Conservation (phyloP, 768 basidiomycete genomes). For the Lactifluus hygrophoroides region DNA sequence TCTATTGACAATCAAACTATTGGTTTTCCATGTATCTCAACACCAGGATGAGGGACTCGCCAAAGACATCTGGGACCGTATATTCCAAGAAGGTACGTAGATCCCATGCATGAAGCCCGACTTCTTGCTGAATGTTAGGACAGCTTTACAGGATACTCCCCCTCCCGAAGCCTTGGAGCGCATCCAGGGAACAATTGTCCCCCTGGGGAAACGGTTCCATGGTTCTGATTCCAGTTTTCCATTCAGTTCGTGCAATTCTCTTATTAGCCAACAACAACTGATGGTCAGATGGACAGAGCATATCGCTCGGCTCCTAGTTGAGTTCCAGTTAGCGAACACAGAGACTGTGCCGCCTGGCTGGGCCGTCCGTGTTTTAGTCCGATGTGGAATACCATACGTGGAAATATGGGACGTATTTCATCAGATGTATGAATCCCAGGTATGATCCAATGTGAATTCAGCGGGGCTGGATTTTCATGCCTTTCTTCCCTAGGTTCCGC, state of each 20-base stretch:
- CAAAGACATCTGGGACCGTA: conserved; percentile 79
- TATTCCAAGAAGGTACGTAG: conserved; percentile 68
- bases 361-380: conserved; percentile 68
- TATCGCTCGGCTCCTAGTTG: conserved; percentile 65
- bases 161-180: conserved; percentile 48
- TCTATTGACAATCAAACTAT: conserved; percentile 74
- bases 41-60: conserved; percentile 80
- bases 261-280: not conserved
- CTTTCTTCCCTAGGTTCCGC: conserved; percentile 49
- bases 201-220: conserved; percentile 78
- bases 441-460: conserved; percentile 28
- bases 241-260: conserved; percentile 49
- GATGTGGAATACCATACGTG: conserved; percentile 72
- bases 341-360: conserved; percentile 63
- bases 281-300: conserved; percentile 42
- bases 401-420: conserved; percentile 83
- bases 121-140: not conserved
- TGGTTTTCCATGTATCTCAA: conserved; percentile 90
- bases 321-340: conserved; percentile 57
- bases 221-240: conserved; percentile 90
- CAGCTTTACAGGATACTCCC: conserved; percentile 51
- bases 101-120: not conserved
- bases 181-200: conserved; percentile 54
- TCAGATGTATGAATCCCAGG: conserved; percentile 61
- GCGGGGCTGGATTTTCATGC: not conserved